Conservation (phyloP, 306 rosid genomes). For the Lupinus albus region DNA sequence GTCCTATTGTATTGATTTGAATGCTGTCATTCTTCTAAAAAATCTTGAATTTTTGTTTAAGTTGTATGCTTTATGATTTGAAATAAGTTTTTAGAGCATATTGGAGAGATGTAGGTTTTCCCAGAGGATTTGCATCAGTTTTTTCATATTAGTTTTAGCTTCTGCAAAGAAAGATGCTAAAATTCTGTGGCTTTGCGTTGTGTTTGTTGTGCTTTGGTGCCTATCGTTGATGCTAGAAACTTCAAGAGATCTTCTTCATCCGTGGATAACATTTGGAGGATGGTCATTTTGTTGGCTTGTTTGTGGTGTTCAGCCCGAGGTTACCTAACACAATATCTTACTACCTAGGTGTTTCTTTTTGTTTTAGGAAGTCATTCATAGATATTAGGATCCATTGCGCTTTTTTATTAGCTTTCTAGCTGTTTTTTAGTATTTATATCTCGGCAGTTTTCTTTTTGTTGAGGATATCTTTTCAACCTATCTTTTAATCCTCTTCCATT, state of each 20-base stretch:
- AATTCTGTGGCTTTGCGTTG: not conserved
- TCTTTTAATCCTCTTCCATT: not conserved
- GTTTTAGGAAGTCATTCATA: too few species aligned
- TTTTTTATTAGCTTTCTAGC: not conserved
- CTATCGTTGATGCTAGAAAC: not conserved
- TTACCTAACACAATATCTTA: too few species aligned
- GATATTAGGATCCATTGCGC: too few species aligned
- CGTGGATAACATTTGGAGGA: too few species aligned
- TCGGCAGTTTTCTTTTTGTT: not conserved
- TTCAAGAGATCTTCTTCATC: not conserved
- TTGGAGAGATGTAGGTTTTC: not conserved
- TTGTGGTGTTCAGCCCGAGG: not conserved
- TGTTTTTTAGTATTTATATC: not conserved
- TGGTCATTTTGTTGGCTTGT: too few species aligned
- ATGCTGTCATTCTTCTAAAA: slow-evolving; percentile 25
- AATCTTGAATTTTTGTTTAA: slow-evolving; percentile 29
- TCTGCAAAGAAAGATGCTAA: not conserved
- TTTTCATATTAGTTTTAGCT: not conserved
- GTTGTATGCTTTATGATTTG: slow-evolving; percentile 25
- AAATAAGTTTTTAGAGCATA: not conserved
- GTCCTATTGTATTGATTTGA: slow-evolving; percentile 40
- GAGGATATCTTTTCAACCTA: not conserved
- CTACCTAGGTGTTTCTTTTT: too few species aligned
- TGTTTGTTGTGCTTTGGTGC: not conserved
- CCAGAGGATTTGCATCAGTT: not conserved